Conservation (phyloP, 495 filamentous ascomycete genomes). For the Podospora conica region DNA sequence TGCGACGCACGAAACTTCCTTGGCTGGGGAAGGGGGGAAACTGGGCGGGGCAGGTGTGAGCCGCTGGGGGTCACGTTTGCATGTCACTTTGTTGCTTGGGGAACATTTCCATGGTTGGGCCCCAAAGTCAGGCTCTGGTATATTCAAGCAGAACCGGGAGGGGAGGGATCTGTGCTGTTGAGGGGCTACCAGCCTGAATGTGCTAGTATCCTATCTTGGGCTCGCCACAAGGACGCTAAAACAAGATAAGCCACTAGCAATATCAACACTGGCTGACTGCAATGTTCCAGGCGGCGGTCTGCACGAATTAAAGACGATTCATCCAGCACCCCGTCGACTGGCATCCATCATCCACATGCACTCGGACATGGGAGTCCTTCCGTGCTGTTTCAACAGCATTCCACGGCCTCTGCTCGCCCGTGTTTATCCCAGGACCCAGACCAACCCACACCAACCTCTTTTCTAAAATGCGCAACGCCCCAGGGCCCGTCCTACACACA, state of each 20-base stretch:
- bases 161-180: not conserved
- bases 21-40: slow-evolving; percentile 3
- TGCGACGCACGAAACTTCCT: slow-evolving; percentile 14
- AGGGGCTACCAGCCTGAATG: no score
- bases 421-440: not conserved
- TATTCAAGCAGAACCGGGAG: not conserved
- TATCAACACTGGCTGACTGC: no score
- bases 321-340: not conserved
- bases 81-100: slow-evolving; percentile 9
- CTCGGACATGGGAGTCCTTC: not conserved
- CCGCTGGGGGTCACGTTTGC: slow-evolving; percentile 9
- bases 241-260: no score
- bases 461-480: no score
- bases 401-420: not conserved
- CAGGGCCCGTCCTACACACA: no score
- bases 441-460: not conserved
- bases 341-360: not conserved
- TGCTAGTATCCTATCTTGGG: no score
- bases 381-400: not conserved
- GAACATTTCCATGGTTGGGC: not conserved
- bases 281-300: not conserved
- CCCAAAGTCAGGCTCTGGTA: not conserved
- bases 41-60: slow-evolving; percentile 8
- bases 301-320: not conserved
- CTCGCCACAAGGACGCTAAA: no score